A percentile compares a stretch with the other conserved stretches of the same genome.
Evolutionary conservation across 2,329 filamentous ascomycete species (phyloP).

Genomic region (Grosmannia clavigera): DNA sequence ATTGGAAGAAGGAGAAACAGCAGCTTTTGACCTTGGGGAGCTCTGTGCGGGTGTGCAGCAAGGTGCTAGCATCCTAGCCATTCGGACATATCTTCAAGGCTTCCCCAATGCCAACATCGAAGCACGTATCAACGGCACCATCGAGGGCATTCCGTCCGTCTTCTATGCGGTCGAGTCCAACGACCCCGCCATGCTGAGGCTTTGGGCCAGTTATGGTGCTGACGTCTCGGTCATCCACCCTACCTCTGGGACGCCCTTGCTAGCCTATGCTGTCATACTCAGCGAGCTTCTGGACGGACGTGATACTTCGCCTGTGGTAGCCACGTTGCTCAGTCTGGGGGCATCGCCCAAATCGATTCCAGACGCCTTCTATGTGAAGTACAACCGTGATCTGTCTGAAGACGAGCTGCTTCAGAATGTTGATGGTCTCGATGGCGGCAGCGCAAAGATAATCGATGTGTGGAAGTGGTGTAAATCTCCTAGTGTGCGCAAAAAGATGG

Average conservation of each 20-base stretch:
- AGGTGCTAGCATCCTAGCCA: neutral
- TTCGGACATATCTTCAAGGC: neutral
- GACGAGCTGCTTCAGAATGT: neutral
- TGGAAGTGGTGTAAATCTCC: conserved; percentile 2
- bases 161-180: conserved; percentile 7
- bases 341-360: conserved; percentile 5
- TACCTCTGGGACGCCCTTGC: neutral
- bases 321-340: conserved; percentile 7
- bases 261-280: conserved; percentile 3
- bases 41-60: conserved; percentile 4
- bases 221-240: neutral
- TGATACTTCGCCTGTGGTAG: conserved; percentile 3
- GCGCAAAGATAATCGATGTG: neutral
- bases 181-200: conserved; percentile 2
- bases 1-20: neutral
- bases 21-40: neutral
- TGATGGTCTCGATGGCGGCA: neutral
- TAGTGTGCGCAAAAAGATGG: neutral
- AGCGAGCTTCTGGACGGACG: conserved; percentile 1
- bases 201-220: conserved; percentile 5
- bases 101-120: neutral
- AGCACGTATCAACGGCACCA: conserved; percentile 1
- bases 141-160: conserved; percentile 6
- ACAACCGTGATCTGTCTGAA: conserved; percentile 1
- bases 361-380: conserved; percentile 2